Conservation (phyloP, 139 green algal species). For the Chlamydomonas asymmetrica region DNA sequence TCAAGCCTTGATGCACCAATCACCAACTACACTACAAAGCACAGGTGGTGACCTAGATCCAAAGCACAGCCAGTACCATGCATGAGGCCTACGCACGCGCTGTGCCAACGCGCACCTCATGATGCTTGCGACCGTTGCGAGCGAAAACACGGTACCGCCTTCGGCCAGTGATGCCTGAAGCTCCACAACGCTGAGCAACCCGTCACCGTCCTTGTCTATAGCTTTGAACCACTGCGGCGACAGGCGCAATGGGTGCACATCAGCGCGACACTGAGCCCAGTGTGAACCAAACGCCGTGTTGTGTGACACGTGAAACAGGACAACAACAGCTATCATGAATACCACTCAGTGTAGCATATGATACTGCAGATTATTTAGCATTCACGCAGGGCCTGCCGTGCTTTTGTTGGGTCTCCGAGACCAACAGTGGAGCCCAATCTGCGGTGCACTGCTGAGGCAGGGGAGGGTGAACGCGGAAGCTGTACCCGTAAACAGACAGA, state of each 20-base stretch:
- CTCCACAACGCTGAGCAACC: slow-evolving; percentile 35
- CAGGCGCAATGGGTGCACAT: background rate
- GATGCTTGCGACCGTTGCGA: slow-evolving; percentile 53
- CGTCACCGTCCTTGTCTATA: slow-evolving; percentile 43
- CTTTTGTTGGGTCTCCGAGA: background rate
- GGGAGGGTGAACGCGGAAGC: no score
- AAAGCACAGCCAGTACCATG: background rate
- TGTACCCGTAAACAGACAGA: no score
- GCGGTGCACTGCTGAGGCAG: no score
- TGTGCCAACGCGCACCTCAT: slow-evolving; percentile 39
- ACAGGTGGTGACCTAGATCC: no score
- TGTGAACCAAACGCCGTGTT: background rate
- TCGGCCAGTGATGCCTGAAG: slow-evolving; percentile 52
- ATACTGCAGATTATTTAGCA: no score
- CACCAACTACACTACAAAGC: no score
- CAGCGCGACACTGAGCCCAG: background rate
- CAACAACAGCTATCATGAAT: background rate
- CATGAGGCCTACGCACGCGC: background rate
- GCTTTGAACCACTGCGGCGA: slow-evolving; percentile 46
- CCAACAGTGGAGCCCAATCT: no score
- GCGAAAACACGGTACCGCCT: slow-evolving; percentile 53
- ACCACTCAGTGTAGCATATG: background rate
- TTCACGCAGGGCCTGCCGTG: no score
- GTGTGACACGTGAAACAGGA: background rate
- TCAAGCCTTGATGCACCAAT: no score